Percentiles rank a stretch among this genome's conserved stretches.
Conservation (phyloP, 345 rosid genomes). For the Syzygium oleosum region DNA sequence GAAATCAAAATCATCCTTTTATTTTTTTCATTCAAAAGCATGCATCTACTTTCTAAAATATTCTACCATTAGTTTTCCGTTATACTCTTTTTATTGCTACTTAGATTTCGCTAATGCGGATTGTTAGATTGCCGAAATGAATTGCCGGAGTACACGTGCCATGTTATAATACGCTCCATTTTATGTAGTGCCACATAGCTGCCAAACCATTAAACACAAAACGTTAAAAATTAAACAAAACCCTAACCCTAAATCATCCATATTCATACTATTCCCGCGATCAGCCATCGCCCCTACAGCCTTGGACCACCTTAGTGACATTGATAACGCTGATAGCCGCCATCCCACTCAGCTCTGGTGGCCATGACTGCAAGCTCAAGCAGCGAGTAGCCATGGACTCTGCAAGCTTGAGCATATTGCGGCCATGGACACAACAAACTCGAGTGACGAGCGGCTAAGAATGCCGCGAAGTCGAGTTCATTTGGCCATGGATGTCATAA, state of each 20-base stretch:
- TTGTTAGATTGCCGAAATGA: background rate
- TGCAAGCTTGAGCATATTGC: background rate
- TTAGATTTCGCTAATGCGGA: background rate
- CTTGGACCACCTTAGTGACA: background rate
- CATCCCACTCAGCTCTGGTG: background rate
- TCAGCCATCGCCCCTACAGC: background rate
- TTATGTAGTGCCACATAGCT: background rate
- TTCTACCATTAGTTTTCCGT: background rate
- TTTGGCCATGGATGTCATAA: background rate
- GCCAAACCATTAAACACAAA: background rate
- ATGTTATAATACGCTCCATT: background rate
- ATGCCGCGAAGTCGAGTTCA: background rate
- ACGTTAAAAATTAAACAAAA: background rate
- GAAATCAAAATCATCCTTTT: background rate
- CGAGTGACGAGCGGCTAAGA: accelerated
- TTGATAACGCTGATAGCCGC: background rate
- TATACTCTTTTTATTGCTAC: background rate
- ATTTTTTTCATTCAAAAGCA: background rate
- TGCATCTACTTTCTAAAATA: background rate
- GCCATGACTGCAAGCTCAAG: background rate
- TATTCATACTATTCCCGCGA: background rate
- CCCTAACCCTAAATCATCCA: background rate
- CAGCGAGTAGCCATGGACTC: background rate
- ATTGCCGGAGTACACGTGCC: background rate
- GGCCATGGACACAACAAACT: background rate